These are phyloP conservation scores for Podaxis carcinomalis DNA, from an alignment of 768 basidiomycete genomes.

Conservation along the genomic window DNA sequence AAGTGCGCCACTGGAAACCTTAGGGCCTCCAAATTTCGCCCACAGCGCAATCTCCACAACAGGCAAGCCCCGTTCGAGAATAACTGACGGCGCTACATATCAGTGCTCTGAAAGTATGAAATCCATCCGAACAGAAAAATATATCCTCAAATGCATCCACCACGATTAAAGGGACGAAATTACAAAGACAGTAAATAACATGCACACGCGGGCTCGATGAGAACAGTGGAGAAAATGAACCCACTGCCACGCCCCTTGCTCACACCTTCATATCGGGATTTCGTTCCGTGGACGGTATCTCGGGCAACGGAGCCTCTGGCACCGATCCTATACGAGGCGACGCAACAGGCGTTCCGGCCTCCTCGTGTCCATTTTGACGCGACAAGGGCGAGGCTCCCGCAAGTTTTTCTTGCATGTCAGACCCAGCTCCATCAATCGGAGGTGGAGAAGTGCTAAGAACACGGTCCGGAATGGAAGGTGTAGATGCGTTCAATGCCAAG, in stretches of 20 bases:
- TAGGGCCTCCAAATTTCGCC: no score
- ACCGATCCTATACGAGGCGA: not conserved
- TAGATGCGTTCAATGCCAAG: not conserved
- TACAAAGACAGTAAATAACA: not conserved
- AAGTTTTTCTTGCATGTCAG: not conserved
- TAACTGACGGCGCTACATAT: not conserved
- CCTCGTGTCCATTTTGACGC: conserved; percentile 1
- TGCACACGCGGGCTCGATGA: not conserved
- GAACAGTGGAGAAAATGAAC: not conserved
- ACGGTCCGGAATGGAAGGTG: not conserved
- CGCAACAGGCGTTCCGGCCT: not conserved
- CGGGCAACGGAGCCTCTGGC: not conserved
- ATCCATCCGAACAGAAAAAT: not conserved
- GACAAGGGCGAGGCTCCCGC: not conserved
- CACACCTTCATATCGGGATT: not conserved
- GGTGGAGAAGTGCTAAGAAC: conserved; percentile 4
- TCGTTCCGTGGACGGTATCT: not conserved
- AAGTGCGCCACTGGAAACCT: no score
- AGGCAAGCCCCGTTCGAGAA: no score
- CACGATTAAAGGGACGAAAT: not conserved
- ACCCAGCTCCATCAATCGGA: not conserved
- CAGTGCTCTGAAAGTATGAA: not conserved
- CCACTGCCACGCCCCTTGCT: not conserved
- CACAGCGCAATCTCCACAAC: no score
- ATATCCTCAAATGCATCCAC: not conserved